Base-by-base conservation (phyloP, 1,284 basidiomycete genomes). In the Retiboletus flavoniger region DNA sequence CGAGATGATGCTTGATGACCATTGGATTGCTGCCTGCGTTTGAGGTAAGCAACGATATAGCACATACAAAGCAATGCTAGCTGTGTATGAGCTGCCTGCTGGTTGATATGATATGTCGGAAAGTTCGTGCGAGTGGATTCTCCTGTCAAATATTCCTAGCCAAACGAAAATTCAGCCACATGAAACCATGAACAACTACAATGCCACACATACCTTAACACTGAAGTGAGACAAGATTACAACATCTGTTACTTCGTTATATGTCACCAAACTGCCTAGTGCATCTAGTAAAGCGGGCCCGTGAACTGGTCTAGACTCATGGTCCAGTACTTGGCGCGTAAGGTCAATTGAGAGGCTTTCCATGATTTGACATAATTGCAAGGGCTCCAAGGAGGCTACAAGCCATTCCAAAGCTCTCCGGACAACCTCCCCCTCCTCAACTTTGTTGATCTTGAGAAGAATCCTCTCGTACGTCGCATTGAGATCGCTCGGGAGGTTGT, bases 271-370 rank as follows among this genome's bases (percentile, higher is more conserved):
- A 6, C 24, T 24, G 24, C 24, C 24, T 5, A 24, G 6, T 6
- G 24, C 24, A 24, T 24, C 24, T 6, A 24, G 24, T 6, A 24
- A 24, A 24, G 24, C 24, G 24, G 24, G 24, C 6, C 24, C 24
- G 4, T 24, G 54, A 14, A 46, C 26, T 3, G 48, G 54, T 24
- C 46, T 34, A 1, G n/a, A 24, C 3, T n/a, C 32, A 9, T 1
- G 13, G 7, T 61, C 49, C 14, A 57, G 40, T 4, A 4, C 26
- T 4, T 29, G 26, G 9, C 6, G 16, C 5, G 11, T 14, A 14
- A 40, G 28, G 41, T 60, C 48, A 7, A 60, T 55, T 8, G 42
- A 50, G 17, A 61, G 49, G 1, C 32, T 51, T 42, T 60, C 59
- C 1, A 48, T 7, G 10, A 60, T 29, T 10, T 60, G 47, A 1